Evolutionary conservation across 805 yeast genomes (phyloP).

Genomic region (Suhomyces prunicola): DNA sequence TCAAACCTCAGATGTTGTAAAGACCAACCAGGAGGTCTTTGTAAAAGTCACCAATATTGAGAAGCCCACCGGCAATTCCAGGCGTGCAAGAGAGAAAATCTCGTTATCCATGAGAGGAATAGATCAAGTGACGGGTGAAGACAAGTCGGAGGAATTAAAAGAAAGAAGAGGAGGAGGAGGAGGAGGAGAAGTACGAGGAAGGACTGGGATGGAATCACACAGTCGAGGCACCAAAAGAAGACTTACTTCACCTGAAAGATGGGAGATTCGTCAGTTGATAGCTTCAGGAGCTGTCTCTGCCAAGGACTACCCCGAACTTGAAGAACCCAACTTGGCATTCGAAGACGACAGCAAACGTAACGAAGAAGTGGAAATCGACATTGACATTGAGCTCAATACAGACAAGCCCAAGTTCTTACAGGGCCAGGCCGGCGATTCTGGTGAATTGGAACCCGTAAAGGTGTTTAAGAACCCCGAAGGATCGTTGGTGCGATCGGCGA

Average conservation of each 20-base stretch:
- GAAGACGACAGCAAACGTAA: slow-evolving; percentile 12
- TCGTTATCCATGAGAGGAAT: slow-evolving; percentile 67
- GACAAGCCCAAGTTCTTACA: slow-evolving; percentile 70
- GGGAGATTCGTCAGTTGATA: slow-evolving; percentile 84
- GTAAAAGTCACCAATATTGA: slow-evolving; percentile 49
- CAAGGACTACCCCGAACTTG: slow-evolving; percentile 64
- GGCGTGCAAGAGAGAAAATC: slow-evolving; percentile 29
- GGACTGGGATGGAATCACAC: background rate
- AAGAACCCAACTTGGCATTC: slow-evolving; percentile 29
- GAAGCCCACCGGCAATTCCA: background rate
- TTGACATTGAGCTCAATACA: slow-evolving; percentile 71
- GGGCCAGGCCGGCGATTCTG: slow-evolving; percentile 45
- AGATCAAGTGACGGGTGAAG: slow-evolving; percentile 65
- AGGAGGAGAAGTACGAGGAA: slow-evolving; percentile 1
- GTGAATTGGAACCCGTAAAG: slow-evolving; percentile 47
- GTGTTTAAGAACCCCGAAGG: slow-evolving; percentile 78
- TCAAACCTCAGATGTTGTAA: slow-evolving; percentile 58
- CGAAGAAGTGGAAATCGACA: slow-evolving; percentile 37
- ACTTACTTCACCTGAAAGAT: slow-evolving; percentile 79
- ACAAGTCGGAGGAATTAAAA: slow-evolving; percentile 21
- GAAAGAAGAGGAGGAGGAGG: slow-evolving; percentile 11
- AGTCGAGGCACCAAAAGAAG: slow-evolving; percentile 34
- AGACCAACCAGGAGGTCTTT: slow-evolving; percentile 57
- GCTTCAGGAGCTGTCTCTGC: slow-evolving; percentile 73
- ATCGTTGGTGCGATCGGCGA: slow-evolving; percentile 70